A percentile compares a stretch with the other conserved stretches of the same genome.
phyloP scores from a whole-genome alignment of 176 grass and related monocot species.

The Oryza glaberrima region DNA sequence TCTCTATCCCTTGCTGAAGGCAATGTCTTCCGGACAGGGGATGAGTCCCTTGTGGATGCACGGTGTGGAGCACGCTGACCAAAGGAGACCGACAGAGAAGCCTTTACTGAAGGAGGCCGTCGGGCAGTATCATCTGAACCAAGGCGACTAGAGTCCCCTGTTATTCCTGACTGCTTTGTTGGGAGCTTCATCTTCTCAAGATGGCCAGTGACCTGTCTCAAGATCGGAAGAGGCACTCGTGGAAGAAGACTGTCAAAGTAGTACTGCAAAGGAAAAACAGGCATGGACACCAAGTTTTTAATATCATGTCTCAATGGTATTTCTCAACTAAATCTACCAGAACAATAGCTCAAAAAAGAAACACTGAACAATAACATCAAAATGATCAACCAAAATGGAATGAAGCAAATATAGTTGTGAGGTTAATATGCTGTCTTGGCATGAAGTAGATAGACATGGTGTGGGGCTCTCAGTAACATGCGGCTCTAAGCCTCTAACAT shows the following conservation, averaged over 20 bases:
- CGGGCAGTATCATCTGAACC: slow-evolving; percentile 88
- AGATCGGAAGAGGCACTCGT: slow-evolving; percentile 73
- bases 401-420: background rate
- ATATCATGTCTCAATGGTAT: slow-evolving; percentile 4
- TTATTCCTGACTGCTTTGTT: slow-evolving; percentile 76
- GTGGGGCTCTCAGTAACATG: background rate
- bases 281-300: slow-evolving; percentile 20
- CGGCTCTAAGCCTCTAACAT: background rate
- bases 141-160: slow-evolving; percentile 84
- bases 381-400: background rate
- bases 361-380: background rate
- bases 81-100: slow-evolving; percentile 93
- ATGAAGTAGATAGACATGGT: background rate
- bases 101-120: slow-evolving; percentile 93
- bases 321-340: background rate
- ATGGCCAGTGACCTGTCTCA: slow-evolving; percentile 73
- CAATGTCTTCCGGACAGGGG: slow-evolving; percentile 74
- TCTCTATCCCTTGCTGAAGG: slow-evolving; percentile 51
- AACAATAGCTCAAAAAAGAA: slow-evolving; percentile 22
- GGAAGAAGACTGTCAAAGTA: slow-evolving; percentile 97
- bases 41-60: slow-evolving; percentile 93
- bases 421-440: slow-evolving; percentile 11
- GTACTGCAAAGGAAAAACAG: slow-evolving; percentile 64
- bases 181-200: slow-evolving; percentile 92
- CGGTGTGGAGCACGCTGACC: slow-evolving; percentile 95